Evolutionary conservation across 129 eudicot genomes (phyloP), one percentile per base, ranked within the genome.

Genomic region (Glebionis coronaria): DNA sequence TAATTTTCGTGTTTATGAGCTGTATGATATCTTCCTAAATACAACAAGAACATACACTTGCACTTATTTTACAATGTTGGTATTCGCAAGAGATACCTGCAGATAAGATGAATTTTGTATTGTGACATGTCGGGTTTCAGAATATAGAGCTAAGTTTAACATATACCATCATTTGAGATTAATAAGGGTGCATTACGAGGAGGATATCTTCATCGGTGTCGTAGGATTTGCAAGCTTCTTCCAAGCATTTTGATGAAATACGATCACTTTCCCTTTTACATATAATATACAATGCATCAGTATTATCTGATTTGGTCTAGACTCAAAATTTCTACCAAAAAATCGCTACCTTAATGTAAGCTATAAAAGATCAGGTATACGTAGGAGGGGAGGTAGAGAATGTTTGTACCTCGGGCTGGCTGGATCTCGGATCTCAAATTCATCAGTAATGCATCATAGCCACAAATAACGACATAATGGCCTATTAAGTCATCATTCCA

Each of bases 171-270:
- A 42, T 31, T 9, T 9, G 58, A 3, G 44, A 7, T 47, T 40
- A 71, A 13, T 23, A 19, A 47, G 2, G 44, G 9, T 60, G 68
- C 40, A 27, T 84, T 90, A 94, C 99, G 90, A 94, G 46, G 35
- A 94, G 94, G 79, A 94, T 85, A 80, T 94, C 99, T 73, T 94
- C 99, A 74, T 94, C 99, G 9, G 97, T 94, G 46, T 97, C 99
- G 62, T 89, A 94, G 21, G 99, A 90, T 78, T 94, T 94, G 67
- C 91, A 95, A 35, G 99, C 97, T 71, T 89, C 87, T 58, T 90
- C 94, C 71, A 94, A 69, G 51, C 90, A 82, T 73, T 67, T 82
- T 44, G 91, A 83, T 18, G 97, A 74, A 65, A 94, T 63, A 80
- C 83, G 78, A 65, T 75, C 86, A 20, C 76, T 78, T 77, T 84